Evolutionary conservation across 768 basidiomycete genomes (phyloP).

Genomic region (Russula lepida): DNA sequence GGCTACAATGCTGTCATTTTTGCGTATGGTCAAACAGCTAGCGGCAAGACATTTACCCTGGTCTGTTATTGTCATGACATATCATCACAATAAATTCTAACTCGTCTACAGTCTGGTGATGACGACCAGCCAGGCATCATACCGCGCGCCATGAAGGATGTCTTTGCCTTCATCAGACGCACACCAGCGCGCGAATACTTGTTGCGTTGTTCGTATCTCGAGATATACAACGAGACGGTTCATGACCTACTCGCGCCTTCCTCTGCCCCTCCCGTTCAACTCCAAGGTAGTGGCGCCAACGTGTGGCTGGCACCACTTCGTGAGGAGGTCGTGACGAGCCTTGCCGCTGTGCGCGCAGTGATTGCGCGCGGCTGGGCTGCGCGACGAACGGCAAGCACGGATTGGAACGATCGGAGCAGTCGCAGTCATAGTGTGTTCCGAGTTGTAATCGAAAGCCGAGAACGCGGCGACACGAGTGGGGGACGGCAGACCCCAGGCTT

Average conservation of each 20-base stretch:
- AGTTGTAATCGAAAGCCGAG: conserved; percentile 84
- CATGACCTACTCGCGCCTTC: conserved; percentile 80
- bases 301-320: conserved; percentile 66
- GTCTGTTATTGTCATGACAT: conserved; percentile 26
- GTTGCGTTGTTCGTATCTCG: conserved; percentile 92
- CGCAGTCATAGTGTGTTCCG: conserved; percentile 92
- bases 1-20: conserved; percentile 96
- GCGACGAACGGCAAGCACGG: conserved; percentile 88
- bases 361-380: conserved; percentile 80
- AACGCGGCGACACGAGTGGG: conserved; percentile 47
- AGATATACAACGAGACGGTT: conserved; percentile 93
- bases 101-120: conserved; percentile 47
- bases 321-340: conserved; percentile 90
- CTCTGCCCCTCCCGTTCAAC: conserved; percentile 49
- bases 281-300: conserved; percentile 57
- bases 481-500: conserved; percentile 47
- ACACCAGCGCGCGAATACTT: conserved; percentile 82
- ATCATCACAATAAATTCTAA: not conserved
- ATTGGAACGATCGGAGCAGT: conserved; percentile 96
- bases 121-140: conserved; percentile 90
- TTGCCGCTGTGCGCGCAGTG: conserved; percentile 80
- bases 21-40: conserved; percentile 86
- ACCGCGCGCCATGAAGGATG: conserved; percentile 84
- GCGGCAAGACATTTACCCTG: conserved; percentile 66
- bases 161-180: conserved; percentile 74